phyloP scores from a whole-genome alignment of 306 rosid species.

The Macrotyloma uniflorum region DNA sequence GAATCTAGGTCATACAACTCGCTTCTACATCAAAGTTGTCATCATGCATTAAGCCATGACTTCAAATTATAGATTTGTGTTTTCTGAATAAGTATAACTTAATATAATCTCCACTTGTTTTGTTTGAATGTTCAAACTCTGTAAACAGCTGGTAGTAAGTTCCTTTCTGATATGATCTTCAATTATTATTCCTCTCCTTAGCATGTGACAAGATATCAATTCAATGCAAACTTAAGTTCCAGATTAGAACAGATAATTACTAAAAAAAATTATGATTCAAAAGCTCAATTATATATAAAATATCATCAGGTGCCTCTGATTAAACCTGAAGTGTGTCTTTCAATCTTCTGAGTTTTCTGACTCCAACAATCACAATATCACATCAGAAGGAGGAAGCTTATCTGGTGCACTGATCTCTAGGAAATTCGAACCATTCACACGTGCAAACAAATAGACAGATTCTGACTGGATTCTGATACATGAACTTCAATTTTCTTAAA shows the following conservation, averaged over 20 bases:
- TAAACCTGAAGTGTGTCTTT: background rate
- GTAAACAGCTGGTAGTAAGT: background rate
- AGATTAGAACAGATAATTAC: background rate
- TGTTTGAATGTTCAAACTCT: background rate
- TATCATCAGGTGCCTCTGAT: conserved; percentile 26
- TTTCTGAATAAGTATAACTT: no score
- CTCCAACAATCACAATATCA: conserved; percentile 30
- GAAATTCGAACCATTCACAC: conserved; percentile 35
- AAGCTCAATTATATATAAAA: background rate
- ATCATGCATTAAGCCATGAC: background rate
- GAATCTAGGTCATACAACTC: background rate
- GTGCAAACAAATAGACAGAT: conserved; percentile 22
- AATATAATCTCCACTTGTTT: background rate
- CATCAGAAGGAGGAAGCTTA: conserved; percentile 23
- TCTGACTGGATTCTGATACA: conserved; percentile 11
- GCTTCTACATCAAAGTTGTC: background rate
- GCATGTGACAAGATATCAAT: background rate
- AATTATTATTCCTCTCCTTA: background rate
- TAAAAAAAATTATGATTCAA: background rate
- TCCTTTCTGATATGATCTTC: background rate
- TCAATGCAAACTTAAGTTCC: background rate
- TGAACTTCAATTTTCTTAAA: background rate
- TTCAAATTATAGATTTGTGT: background rate
- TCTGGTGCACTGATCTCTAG: background rate
- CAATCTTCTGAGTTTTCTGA: background rate